Base-by-base conservation (phyloP, 257 asterid genomes). In the Anisodus acutangulus region DNA sequence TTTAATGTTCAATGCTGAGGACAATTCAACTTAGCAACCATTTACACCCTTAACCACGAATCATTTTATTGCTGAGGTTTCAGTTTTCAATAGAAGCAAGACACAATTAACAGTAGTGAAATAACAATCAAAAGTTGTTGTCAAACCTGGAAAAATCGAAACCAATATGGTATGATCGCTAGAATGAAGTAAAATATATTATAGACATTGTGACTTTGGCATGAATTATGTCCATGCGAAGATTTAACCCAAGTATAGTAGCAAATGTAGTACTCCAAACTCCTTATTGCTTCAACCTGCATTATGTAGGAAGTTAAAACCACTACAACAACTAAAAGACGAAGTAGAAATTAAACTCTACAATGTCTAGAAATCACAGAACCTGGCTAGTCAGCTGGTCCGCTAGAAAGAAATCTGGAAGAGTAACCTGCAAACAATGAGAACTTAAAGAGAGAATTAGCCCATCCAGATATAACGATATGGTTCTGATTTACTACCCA, bases 301-400 rank as follows among this genome's bases (percentile, higher is more conserved):
- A 79, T 83, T 81, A 80, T 78, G 83, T 58, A 85, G 82, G 78
- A 71, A 39, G 84, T 72, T 85, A 84, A 53, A 79, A 86, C 63
- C 79, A 71, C 60, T 19, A 22, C 43, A 55, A 4, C 41, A 60
- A 87, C 55, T 9, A 69, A 69, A 8, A 16, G 26, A 68, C 3
- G 76, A 79, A 79, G 12, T 78, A 76, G 79, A 68, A 76, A 26
- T 78, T 39, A 79, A 82, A 76, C 70, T 83, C 26, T 26, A 35
- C 58, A 26, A 84, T 71, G 76, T 64, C 35, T 84, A 76, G 58
- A 70, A 71, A 71, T 74, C 62, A 83, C 13, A 72, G 66, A 71
- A 94, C 98, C 97, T 94, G 97, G 91, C 97, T 94, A 35, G 98
- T 94, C 43, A 94, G 87, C 80, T 94, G 98, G 87, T 94, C 98